Conservation (phyloP, 306 rosid genomes). For the Rubus parviflorus region DNA sequence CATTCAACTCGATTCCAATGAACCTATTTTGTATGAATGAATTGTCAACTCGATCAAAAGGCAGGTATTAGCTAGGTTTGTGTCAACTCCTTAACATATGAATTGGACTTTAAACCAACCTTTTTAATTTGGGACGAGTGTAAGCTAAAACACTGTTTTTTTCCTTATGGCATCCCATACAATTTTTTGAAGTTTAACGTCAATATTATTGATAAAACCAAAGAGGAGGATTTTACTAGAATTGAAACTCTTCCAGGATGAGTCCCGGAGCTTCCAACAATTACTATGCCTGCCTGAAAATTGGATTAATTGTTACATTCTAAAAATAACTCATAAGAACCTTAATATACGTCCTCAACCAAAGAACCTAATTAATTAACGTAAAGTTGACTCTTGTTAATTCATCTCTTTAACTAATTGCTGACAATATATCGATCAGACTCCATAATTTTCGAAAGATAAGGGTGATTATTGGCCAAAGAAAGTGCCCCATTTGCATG, state of each 20-base stretch:
- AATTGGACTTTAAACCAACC: not conserved
- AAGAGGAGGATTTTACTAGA: no score
- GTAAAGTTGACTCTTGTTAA: no score
- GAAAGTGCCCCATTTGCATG: not conserved
- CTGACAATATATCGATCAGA: no score
- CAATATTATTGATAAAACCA: not conserved
- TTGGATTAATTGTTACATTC: no score
- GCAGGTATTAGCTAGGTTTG: not conserved
- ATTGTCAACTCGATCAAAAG: not conserved
- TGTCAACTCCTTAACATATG: not conserved
- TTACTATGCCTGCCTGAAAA: no score
- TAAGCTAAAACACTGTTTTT: not conserved
- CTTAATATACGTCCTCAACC: no score
- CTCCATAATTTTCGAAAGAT: no score
- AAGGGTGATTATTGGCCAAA: not conserved
- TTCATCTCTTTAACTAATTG: no score
- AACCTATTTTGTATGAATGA: not conserved
- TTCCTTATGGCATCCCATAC: not conserved
- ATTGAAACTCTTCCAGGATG: not conserved
- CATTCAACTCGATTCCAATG: constrained; percentile 11
- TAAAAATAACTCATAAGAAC: no score
- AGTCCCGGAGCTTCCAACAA: not conserved
- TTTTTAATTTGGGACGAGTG: not conserved
- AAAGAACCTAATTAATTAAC: no score
- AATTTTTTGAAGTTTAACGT: not conserved